Conservation (phyloP, 2,329 filamentous ascomycete genomes). For the Setomelanomma holmii region DNA sequence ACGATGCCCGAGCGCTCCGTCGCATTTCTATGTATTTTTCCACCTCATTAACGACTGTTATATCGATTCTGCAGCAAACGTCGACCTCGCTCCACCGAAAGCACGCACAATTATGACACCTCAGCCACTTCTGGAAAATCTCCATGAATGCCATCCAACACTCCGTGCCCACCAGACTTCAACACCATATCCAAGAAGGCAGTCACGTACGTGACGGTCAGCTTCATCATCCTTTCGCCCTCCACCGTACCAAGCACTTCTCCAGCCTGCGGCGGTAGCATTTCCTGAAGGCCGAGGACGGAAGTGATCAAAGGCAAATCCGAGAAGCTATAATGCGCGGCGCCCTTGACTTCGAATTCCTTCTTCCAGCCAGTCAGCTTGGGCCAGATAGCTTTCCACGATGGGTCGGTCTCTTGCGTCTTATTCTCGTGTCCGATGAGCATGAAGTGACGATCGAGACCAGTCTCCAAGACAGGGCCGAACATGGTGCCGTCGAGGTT, state of each 20-base stretch:
- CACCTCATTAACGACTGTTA: no score
- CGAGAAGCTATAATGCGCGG: constrained; percentile 38
- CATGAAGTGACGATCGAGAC: constrained; percentile 28
- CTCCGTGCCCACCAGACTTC: constrained; percentile 14
- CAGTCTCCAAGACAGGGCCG: constrained; percentile 20
- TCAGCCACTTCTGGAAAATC: constrained; percentile 26
- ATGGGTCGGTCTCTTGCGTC: constrained; percentile 34
- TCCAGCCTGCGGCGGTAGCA: constrained; percentile 22
- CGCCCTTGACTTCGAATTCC: constrained; percentile 31
- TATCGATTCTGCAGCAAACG: no score
- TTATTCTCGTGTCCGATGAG: constrained; percentile 38
- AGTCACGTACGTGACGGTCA: constrained; percentile 26
- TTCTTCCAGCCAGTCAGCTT: constrained; percentile 33
- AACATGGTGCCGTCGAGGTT: constrained; percentile 49
- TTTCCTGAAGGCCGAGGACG: constrained; percentile 22
- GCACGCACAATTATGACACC: constrained; percentile 12
- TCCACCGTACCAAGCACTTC: constrained; percentile 30
- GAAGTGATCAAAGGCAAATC: constrained; percentile 28
- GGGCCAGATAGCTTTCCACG: constrained; percentile 34
- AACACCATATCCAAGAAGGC: constrained; percentile 30
- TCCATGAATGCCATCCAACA: background rate
- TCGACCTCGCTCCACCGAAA: no score
- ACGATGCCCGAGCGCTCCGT: no score
- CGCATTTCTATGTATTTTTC: no score
- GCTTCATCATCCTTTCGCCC: constrained; percentile 24